Evolutionary conservation across 2,329 filamentous ascomycete genomes (phyloP), one percentile per base, ranked within the genome.

Genomic region (Trichophyton equinum): DNA sequence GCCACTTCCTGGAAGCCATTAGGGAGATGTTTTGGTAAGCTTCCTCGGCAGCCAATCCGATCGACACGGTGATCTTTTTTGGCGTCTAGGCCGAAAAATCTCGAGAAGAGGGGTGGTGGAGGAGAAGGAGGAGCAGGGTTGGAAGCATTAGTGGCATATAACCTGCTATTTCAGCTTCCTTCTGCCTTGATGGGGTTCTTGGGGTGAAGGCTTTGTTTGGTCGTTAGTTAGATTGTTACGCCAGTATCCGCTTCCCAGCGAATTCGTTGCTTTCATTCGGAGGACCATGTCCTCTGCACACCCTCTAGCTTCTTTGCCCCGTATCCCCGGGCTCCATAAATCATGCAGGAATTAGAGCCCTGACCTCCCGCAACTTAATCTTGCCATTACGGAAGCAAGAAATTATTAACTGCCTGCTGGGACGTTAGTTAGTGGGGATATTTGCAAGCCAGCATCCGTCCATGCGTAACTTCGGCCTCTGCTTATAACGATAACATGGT

Each of bases 291-390:
- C 15, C 46, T 27, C 25, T 11, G 46, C 11, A 11, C 22, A 51
- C 44, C 44, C 20, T 25, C 46, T 25, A 15, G 18, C 18, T 20
- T 47, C 13, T 11, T 46, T 13, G 20, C 46, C 4, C 22, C 13
- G 11, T 51, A 51, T 22, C 20, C 13, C 46, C 46, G 46, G 46
- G 20, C 46, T 25, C 46, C 46, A 51, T 51, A 11, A 11, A 38
- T 13, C 46, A 51, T 27, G 46, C 46, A 51, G 46, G 46, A 27
- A 22, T 51, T 47, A 25, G 25, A 51, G 46, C 46, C 46, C 25
- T 51, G 46, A 51, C 46, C 46, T 51, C 46, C 46, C 46, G 46
- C 46, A 51, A 51, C 46, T 51, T 22, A 51, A 51, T 51, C 13
- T 51, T 25, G 20, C 46, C 46, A 25, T 44, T 27, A 27, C 46